Conservation (phyloP, 805 yeast species). For the Lachancea sp. region DNA sequence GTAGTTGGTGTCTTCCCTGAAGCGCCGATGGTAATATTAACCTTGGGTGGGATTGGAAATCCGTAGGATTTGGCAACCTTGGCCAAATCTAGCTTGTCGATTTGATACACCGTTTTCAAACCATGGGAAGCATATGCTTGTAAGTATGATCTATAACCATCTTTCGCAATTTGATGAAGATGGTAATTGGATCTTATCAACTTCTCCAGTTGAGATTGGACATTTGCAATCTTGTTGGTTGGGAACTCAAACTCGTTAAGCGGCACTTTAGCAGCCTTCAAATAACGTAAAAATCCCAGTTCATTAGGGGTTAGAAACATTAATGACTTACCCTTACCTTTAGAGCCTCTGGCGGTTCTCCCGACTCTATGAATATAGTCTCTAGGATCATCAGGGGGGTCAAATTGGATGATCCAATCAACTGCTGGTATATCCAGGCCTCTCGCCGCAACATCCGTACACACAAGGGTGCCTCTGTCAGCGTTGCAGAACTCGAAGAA, state of each 20-base stretch:
- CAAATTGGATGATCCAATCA: constrained; percentile 98
- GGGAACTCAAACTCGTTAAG: constrained; percentile 97
- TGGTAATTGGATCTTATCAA: constrained; percentile 86
- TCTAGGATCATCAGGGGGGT: constrained; percentile 99
- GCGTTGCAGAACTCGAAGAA: constrained; percentile 98
- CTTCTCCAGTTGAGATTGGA: constrained; percentile 88
- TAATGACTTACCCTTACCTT: constrained; percentile 86
- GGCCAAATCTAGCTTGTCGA: constrained; percentile 86
- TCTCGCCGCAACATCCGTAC: constrained; percentile 99
- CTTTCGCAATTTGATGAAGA: constrained; percentile 93
- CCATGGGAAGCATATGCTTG: constrained; percentile 98
- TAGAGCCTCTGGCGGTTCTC: constrained; percentile 92
- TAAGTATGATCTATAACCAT: constrained; percentile 92
- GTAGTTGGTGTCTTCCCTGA: constrained; percentile 57
- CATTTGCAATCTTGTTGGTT: constrained; percentile 86
- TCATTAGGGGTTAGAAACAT: constrained; percentile 95
- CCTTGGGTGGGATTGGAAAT: constrained; percentile 92
- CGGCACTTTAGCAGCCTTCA: constrained; percentile 96
- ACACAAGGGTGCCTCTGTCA: constrained; percentile 82
- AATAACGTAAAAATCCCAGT: constrained; percentile 87
- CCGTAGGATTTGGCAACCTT: constrained; percentile 96
- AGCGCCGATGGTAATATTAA: constrained; percentile 91
- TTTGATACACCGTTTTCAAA: constrained; percentile 91
- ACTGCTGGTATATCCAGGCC: constrained; percentile 98
- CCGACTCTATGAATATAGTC: constrained; percentile 99